Conservation (phyloP, 805 yeast species). For the Saturnispora hagleri region DNA sequence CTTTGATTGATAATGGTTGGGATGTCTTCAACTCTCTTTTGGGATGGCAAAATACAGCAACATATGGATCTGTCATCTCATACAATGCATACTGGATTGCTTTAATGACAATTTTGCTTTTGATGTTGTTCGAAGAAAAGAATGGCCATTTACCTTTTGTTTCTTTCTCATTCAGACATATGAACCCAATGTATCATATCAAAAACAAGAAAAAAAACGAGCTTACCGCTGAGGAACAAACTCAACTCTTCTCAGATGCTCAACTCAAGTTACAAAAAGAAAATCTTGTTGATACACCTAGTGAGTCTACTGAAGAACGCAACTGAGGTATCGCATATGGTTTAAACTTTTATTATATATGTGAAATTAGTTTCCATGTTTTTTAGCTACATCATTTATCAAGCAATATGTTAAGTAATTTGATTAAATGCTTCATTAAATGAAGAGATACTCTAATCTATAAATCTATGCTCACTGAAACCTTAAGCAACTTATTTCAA, state of each 20-base stretch:
- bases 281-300: not conserved
- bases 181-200: constrained; percentile 68
- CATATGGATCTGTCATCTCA: constrained; percentile 82
- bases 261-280: constrained; percentile 14
- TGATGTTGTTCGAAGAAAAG: constrained; percentile 79
- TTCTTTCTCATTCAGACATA: constrained; percentile 34
- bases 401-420: too few relatives aligned
- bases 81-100: constrained; percentile 85
- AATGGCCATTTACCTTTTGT: constrained; percentile 70
- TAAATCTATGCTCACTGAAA: too few relatives aligned
- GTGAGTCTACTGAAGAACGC: not conserved
- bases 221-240: constrained; percentile 42
- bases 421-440: too few relatives aligned
- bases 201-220: constrained; percentile 59
- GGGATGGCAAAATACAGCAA: constrained; percentile 98
- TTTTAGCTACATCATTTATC: too few relatives aligned
- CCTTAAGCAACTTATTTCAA: too few relatives aligned
- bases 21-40: constrained; percentile 88
- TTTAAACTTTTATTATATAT: too few relatives aligned
- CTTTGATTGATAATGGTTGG: constrained; percentile 90
- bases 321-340: not conserved
- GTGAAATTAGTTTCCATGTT: too few relatives aligned
- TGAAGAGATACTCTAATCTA: too few relatives aligned
- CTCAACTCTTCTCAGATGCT: constrained; percentile 40
- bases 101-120: constrained; percentile 42